Evolutionary conservation across 495 filamentous ascomycete genomes (phyloP).

Genomic region (Hypoxylon rickii): DNA sequence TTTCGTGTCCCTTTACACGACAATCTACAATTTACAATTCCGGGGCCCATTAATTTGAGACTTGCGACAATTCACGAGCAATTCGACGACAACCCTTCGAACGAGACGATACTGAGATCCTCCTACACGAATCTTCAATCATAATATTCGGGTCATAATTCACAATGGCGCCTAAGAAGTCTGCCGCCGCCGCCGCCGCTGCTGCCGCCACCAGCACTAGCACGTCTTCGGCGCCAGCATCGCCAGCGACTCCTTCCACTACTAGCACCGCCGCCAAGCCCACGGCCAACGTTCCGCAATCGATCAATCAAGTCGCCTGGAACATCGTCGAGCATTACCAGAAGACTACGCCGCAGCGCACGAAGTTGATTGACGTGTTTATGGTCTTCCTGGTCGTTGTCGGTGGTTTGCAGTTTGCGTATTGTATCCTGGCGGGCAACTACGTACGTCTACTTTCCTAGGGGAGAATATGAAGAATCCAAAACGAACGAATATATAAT

Average conservation of each 20-base stretch:
- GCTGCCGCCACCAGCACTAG: constrained; percentile 1
- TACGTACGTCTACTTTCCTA: constrained; percentile 66
- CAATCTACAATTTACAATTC: too few relatives aligned
- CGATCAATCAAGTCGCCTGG: constrained; percentile 50
- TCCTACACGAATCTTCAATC: not conserved
- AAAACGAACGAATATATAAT: too few relatives aligned
- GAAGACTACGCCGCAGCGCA: constrained; percentile 80
- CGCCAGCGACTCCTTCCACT: constrained; percentile 5
- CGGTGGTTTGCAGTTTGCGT: constrained; percentile 88
- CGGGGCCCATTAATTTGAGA: constrained; percentile 7
- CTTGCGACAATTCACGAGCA: not conserved
- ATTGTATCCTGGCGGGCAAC: constrained; percentile 91
- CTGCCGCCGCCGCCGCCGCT: constrained; percentile 21
- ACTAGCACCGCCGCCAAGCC: constrained; percentile 20
- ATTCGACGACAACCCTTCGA: not conserved
- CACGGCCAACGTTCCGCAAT: constrained; percentile 19
- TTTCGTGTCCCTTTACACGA: constrained; percentile 43
- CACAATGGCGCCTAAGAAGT: constrained; percentile 38
- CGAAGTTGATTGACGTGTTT: constrained; percentile 90
- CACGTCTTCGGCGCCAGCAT: constrained; percentile 1
- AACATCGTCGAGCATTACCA: constrained; percentile 77
- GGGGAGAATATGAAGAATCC: too few relatives aligned
- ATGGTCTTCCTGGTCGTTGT: constrained; percentile 87
- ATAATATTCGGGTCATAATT: not conserved
- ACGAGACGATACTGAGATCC: too few relatives aligned